Base-by-base conservation (phyloP, 1,284 basidiomycete species). In the Phellinidium pouzarii region DNA sequence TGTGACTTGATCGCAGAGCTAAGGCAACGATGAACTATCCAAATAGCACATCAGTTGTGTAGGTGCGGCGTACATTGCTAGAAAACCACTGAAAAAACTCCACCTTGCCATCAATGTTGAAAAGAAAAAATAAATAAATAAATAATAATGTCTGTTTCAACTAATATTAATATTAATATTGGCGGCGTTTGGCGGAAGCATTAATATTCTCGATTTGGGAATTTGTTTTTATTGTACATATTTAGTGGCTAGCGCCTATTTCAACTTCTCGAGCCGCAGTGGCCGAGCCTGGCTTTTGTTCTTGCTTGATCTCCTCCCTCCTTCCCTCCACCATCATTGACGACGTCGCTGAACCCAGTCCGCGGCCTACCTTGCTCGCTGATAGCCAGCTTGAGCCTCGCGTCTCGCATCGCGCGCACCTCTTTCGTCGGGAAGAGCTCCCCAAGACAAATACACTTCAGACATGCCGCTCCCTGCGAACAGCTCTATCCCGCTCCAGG, bases 381-480 rank as follows among this genome's bases (percentile, higher is more conserved):
- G 40, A 25, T 19, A 26, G 38, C 25, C 41, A 43, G 49, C 38
- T 44, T 31, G 41, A 50, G 49, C 26, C 38, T 23, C 25, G 22
- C 29, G 19, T 9, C 9, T 44, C 38, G n/a, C n/a, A 27, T 44
- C 34, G 26, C 19, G 19, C 23, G 11, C 23, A 12, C 23, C 40
- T 9, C 17, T 17, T 17, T 42, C 19, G 3, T 17, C 40, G 7
- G 3, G 11, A 42, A 9, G n/a, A n/a, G 14, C 14, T 14, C 14
- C 31, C 7, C 14, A 40, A 37, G 4, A 19, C 34, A 46, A 44
- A 25, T 44, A 41, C 14, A 49, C 3, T 20, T 38, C 11, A 25
- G 29, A 3, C 19, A 87, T 87, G 85, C 83, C 85, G 9, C 75
- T 87, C 19, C 83, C 85, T 0, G 60, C 64, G 43, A 68, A 72